These are phyloP conservation scores for Botrytis pseudocinerea DNA, from an alignment of 2,329 filamentous ascomycete species.

Conservation along the genomic window DNA sequence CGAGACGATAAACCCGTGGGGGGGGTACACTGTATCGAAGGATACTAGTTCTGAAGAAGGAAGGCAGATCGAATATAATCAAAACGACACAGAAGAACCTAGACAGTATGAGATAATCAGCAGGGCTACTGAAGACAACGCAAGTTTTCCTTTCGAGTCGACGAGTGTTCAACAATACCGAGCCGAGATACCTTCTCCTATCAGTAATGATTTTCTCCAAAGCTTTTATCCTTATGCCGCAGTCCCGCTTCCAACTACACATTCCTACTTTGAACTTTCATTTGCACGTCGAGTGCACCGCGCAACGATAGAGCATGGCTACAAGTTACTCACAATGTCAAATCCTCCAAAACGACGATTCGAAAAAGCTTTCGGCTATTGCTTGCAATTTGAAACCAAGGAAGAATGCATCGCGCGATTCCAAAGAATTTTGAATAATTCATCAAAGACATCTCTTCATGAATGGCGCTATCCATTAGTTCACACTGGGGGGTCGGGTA, in stretches of 20 bases:
- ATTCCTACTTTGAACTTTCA: slow-evolving; percentile 62
- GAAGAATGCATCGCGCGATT: slow-evolving; percentile 50
- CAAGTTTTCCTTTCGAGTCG: slow-evolving; percentile 52
- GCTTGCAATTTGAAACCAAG: slow-evolving; percentile 58
- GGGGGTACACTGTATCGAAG: slow-evolving; percentile 36
- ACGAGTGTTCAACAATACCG: slow-evolving; percentile 37
- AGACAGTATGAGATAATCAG: slow-evolving; percentile 52
- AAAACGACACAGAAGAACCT: slow-evolving; percentile 23
- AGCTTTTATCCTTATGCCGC: slow-evolving; percentile 38
- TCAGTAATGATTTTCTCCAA: slow-evolving; percentile 37
- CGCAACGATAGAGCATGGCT: slow-evolving; percentile 61
- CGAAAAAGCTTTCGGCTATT: slow-evolving; percentile 67
- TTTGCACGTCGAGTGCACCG: slow-evolving; percentile 74
- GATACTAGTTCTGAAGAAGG: slow-evolving; percentile 29
- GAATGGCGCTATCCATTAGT: slow-evolving; percentile 62
- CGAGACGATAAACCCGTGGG: slow-evolving; percentile 25
- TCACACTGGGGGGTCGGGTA: slow-evolving; percentile 67
- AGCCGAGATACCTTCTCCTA: slow-evolving; percentile 33
- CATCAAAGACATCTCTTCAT: slow-evolving; percentile 51
- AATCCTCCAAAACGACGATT: slow-evolving; percentile 51
- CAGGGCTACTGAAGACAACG: slow-evolving; percentile 53
- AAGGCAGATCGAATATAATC: slow-evolving; percentile 24
- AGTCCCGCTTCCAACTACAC: slow-evolving; percentile 52
- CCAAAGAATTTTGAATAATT: slow-evolving; percentile 35
- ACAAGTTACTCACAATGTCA: slow-evolving; percentile 54